Evolutionary conservation across 148 eudicot genomes (phyloP), one percentile per base, ranked within the genome.

Genomic region (Camellia lanceoleosa): DNA sequence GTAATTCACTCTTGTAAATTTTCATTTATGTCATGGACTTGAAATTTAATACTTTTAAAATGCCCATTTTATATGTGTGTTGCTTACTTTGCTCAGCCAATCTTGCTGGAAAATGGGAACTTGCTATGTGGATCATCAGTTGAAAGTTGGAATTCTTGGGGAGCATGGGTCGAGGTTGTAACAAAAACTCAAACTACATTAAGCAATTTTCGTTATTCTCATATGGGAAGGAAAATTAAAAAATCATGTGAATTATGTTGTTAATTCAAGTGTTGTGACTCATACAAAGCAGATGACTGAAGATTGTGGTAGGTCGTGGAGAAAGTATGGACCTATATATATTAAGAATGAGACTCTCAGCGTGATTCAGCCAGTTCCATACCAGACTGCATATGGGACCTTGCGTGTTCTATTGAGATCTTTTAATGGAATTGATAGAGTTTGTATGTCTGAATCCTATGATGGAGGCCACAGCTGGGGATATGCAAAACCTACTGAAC

Each of bases 91-190:
- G 69, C 63, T 55, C 88, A 95, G 97, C 99, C 99, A 77, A 82
- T 96, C 80, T 71, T 96, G 84, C 86, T 96, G 72, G 92, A 78
- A 68, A 87, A 92, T 73, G 98, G 94, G 59, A 83, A 82, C 86
- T 84, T 96, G 89, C 90, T 96, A 1, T 93, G 99, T 79, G 98
- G 99, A 71, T 96, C 99, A 19, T 96, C 99, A 76, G 94, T 93
- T 2, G 99, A 96, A 84, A 96, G 99, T 87, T 96, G 99, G 99
- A 96, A 96, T 82, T 90, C 99, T 70, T 96, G 99, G 99, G 97
- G 99, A 1, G 88, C 99, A 67, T 96, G 98, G 99, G 87, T 92
- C 69, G 98, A 96, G 97, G 99, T 95, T 68, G 41, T 79, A 70
- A 62, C 58, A 23, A 73, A 65, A 79, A 44, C 20, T 56, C 16